Base-by-base conservation (phyloP, 2,329 filamentous ascomycete genomes). In the Claviceps cyperi region DNA sequence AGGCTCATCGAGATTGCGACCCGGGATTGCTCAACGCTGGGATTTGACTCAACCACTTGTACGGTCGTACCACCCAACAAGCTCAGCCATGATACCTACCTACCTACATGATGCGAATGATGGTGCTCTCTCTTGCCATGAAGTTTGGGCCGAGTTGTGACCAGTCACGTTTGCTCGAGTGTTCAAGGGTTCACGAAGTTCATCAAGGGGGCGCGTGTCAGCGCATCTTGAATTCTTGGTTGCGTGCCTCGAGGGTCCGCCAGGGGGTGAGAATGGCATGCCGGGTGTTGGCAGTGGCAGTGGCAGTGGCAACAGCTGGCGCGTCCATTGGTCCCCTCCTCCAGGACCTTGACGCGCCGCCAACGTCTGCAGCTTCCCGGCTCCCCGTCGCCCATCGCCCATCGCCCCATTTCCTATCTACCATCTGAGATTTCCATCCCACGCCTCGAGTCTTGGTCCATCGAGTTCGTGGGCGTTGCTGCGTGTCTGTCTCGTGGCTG, bases 301-400 rank as follows among this genome's bases (percentile, higher is more conserved):
- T 40, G 38, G 43, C 43, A 46, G 45, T 47, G 36, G 45, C 45
- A 21, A 14, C 45, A 24, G 45, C 35, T 47, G 46, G 46, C 37
- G 36, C 21, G 15, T 28, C 15, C 4, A 44, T 15, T 32, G 43
- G n/a, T n/a, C 15, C 43, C 15, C 22, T 28, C 41, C 43, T 44
- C 43, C 28, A 36, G 28, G 17, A 21, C 17, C 40, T 19, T 22
- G 40, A 19, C 19, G 22, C 40, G 17, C 21, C 39, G 19, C 39
- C 39, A 21, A n/a, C 13, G 4, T 17, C 14, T 28, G 3, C 22
- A 15, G 17, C 19, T n/a, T 17, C n/a, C 40, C 19, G 14, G 19
- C 19, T 7, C 13, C 24, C 5, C 19, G 24, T 21, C 5, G 9
- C 40, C 14, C 19, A 43, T 21, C 5, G 9, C 40, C 14, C 19